phyloP scores from a whole-genome alignment of 1,284 basidiomycete species.

The Pseudomicrostroma phylloplanum region DNA sequence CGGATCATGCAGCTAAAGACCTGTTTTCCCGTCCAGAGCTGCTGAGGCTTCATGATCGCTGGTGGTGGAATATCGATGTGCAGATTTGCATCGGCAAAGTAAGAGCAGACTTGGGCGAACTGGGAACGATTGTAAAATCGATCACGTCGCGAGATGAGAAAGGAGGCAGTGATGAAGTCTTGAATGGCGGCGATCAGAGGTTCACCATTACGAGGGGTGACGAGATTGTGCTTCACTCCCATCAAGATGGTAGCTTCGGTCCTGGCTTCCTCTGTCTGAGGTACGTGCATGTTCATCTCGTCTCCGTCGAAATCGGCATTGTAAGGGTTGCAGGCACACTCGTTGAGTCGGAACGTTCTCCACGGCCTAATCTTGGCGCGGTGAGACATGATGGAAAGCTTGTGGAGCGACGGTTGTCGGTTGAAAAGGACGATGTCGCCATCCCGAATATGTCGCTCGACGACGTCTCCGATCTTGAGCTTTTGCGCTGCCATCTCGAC shows the following conservation, averaged over 20 bases:
- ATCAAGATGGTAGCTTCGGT: slow-evolving; percentile 96
- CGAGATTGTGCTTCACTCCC: slow-evolving; percentile 95
- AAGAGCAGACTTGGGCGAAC: slow-evolving; percentile 94
- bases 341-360: slow-evolving; percentile 94
- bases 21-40: slow-evolving; percentile 98
- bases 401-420: slow-evolving; percentile 92
- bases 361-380: slow-evolving; percentile 91
- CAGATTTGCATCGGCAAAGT: slow-evolving; percentile 81
- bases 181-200: slow-evolving; percentile 50
- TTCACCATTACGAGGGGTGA: slow-evolving; percentile 57
- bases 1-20: slow-evolving; percentile 94
- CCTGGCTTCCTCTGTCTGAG: slow-evolving; percentile 96
- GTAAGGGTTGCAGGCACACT: slow-evolving; percentile 98
- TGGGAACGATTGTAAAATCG: slow-evolving; percentile 88
- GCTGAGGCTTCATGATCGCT: slow-evolving; percentile 83
- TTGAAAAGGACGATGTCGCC: slow-evolving; percentile 98
- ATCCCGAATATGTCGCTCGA: slow-evolving; percentile 90
- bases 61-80: slow-evolving; percentile 95
- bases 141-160: slow-evolving; percentile 85
- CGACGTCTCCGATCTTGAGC: slow-evolving; percentile 74
- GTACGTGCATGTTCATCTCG: slow-evolving; percentile 98
- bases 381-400: slow-evolving; percentile 83
- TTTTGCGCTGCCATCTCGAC: slow-evolving; percentile 60
- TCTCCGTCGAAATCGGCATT: slow-evolving; percentile 99
- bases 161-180: slow-evolving; percentile 61